Conservation (phyloP, 2,329 filamentous ascomycete species). For the Phialemoniopsis sp. region DNA sequence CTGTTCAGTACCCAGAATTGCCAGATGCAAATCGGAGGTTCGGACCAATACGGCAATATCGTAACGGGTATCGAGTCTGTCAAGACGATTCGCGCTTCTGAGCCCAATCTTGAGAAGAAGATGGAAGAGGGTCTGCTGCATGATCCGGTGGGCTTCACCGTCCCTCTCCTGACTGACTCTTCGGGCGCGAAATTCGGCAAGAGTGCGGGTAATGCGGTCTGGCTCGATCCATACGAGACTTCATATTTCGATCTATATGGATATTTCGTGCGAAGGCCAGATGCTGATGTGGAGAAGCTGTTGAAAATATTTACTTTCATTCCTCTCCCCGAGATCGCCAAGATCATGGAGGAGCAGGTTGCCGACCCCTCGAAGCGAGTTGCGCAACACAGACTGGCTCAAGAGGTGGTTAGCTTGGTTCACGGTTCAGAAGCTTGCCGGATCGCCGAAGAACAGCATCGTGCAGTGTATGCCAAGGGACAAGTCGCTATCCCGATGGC, state of each 20-base stretch:
- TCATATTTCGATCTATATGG: constrained; percentile 82
- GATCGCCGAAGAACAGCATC: constrained; percentile 54
- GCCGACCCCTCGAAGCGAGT: constrained; percentile 65
- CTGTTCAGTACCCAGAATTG: constrained; percentile 65
- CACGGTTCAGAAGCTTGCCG: constrained; percentile 66
- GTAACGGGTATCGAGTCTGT: constrained; percentile 83
- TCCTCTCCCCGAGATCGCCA: constrained; percentile 62
- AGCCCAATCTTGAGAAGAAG: constrained; percentile 37
- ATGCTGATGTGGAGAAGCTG: constrained; percentile 75
- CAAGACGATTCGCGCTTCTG: constrained; percentile 63
- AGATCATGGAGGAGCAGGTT: constrained; percentile 64
- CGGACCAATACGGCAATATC: constrained; percentile 96
- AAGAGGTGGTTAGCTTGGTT: constrained; percentile 75
- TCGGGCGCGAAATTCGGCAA: constrained; percentile 92
- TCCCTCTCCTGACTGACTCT: constrained; percentile 81
- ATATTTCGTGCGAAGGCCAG: constrained; percentile 81
- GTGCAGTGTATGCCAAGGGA: constrained; percentile 38
- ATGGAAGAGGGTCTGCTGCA: constrained; percentile 38
- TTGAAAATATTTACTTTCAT: constrained; percentile 90
- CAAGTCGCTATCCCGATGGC: constrained; percentile 5
- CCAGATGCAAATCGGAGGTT: constrained; percentile 88
- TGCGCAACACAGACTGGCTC: constrained; percentile 80
- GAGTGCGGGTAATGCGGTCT: constrained; percentile 87
- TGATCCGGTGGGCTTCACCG: constrained; percentile 80
- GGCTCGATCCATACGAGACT: constrained; percentile 82